Evolutionary conservation across 352 stramenopile genomes (phyloP), one percentile per base, ranked within the genome.

Genomic region (Pythium graminicola): DNA sequence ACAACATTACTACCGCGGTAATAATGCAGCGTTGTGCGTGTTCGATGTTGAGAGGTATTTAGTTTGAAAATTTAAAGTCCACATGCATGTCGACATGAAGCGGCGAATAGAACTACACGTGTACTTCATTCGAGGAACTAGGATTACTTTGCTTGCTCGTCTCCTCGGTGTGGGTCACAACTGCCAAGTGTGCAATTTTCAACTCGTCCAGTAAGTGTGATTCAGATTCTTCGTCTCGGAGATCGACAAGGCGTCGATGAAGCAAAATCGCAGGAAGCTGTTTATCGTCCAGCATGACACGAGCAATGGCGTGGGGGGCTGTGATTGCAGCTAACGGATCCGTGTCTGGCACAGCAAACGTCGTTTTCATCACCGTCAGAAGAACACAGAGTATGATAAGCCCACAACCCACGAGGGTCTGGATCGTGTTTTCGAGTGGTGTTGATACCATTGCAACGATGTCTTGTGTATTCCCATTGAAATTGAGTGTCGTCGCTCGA

Each of bases 261-360:
- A 52, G 29, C 7, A 52, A 16, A 22, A 52, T 11, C 8, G 45
- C 2, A 5, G 45, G 29, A 20, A 41, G 41, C 28, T 40, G 27
- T 4, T 24, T 6, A 17, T 52, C 27, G 28, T 44, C 38, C 20
- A 44, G 8, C 38, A 44, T 44, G 17, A 44, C 38, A 14, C 38
- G 38, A 6, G 38, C 45, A 17, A 52, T 40, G 3, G 29, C 45
- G 6, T 52, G 45, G 4, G 45, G 45, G 7, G 27, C 20, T 5
- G 45, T 24, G 45, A 52, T 52, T 31, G 7, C 27, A 4, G 17
- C 45, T 31, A 52, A 27, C 6, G 38, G 38, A 17, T 44, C 38
- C 20, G 38, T 27, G 17, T 17, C 26, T 54, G 14, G 20, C 17
- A n/a, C 16, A 3, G 24, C 13, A 36, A 22, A 26, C 31, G 3